Conservation (phyloP, 768 basidiomycete species). For the Tylopilus subfusipes region DNA sequence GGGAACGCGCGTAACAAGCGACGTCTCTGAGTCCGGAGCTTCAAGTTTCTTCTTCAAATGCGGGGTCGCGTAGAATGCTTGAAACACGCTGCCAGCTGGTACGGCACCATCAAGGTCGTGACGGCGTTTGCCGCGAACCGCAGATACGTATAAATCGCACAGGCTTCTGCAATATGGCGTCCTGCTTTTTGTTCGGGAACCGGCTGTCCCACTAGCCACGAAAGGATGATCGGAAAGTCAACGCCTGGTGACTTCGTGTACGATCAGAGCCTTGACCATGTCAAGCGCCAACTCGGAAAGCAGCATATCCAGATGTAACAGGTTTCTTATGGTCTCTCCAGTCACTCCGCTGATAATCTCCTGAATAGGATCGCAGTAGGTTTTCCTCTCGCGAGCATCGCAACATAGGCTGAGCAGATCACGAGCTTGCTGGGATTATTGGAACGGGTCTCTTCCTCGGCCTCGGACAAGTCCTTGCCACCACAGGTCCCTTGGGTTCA, state of each 20-base stretch:
- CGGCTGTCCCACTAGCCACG: background rate
- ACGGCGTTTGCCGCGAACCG: background rate
- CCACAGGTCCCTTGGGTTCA: slow-evolving; percentile 28
- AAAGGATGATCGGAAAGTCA: background rate
- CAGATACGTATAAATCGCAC: background rate
- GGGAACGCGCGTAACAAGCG: background rate
- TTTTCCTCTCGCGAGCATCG: background rate
- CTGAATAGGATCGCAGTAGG: slow-evolving; percentile 19
- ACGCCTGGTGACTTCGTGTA: slow-evolving; percentile 13
- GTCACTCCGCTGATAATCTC: background rate
- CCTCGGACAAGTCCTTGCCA: slow-evolving; percentile 27
- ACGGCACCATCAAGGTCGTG: background rate
- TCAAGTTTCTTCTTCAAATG: background rate
- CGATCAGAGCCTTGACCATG: slow-evolving; percentile 10
- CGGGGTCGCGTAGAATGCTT: background rate
- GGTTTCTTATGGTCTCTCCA: background rate
- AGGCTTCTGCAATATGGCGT: background rate
- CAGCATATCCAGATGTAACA: slow-evolving; percentile 23
- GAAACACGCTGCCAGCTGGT: background rate
- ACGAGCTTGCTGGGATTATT: slow-evolving; percentile 28
- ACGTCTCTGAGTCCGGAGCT: background rate
- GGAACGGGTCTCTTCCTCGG: slow-evolving; percentile 33
- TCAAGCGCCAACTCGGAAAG: slow-evolving; percentile 18
- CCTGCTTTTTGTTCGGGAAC: background rate
- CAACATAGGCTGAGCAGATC: background rate